These are phyloP conservation scores for Fusarium lyarnte DNA, from an alignment of 2,329 filamentous ascomycete species.

Conservation along the genomic window DNA sequence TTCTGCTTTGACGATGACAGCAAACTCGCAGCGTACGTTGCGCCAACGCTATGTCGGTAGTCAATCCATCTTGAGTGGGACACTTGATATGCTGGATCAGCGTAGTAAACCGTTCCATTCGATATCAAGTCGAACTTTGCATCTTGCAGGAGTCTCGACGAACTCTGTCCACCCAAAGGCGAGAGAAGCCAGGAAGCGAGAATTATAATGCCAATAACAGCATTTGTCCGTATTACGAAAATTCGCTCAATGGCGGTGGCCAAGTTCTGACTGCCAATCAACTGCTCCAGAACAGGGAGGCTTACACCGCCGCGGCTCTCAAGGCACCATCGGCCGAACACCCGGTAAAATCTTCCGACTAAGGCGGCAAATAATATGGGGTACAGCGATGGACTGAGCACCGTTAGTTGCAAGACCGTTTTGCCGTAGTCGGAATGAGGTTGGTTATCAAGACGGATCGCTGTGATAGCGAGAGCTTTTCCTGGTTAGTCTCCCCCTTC, in stretches of 20 bases:
- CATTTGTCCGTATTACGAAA: background rate
- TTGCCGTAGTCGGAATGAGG: background rate
- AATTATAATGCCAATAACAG: background rate
- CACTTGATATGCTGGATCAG: background rate
- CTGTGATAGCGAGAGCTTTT: background rate
- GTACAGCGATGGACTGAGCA: background rate
- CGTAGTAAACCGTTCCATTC: background rate
- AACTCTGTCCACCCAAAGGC: background rate
- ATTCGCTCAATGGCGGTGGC: background rate
- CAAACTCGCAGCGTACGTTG: background rate
- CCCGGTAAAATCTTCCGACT: background rate
- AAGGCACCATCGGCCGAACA: background rate
- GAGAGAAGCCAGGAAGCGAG: background rate
- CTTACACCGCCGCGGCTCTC: background rate
- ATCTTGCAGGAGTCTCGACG: background rate
- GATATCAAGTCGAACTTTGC: background rate
- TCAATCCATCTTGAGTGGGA: background rate
- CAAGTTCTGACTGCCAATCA: background rate
- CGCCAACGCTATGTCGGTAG: background rate
- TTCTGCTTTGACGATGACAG: background rate
- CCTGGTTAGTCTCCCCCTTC: background rate
- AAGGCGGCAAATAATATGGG: background rate
- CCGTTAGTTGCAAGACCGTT: background rate
- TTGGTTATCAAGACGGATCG: background rate
- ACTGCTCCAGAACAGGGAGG: background rate